Evolutionary conservation across 768 basidiomycete genomes (phyloP), one percentile per base, ranked within the genome.

Genomic region (Leccinum olivaceopallidum): DNA sequence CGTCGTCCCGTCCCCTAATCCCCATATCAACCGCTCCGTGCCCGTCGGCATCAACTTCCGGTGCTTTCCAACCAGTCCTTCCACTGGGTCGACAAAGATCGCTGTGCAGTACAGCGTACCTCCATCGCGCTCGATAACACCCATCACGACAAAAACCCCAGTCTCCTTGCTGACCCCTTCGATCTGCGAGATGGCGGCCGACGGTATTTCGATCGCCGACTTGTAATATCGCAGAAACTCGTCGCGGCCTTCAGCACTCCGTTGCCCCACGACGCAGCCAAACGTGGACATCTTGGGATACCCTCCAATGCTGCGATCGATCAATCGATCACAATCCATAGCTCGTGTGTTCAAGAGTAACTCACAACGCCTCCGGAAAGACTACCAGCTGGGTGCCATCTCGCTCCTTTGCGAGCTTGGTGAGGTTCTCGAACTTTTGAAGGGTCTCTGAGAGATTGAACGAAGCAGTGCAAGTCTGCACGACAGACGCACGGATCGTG

Each of bases 1-100:
- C 1, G 84, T 84, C 10, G 76, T 76, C 9, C 79, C 81, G 60
- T 85, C 80, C 1, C 87, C 86, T 60, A 78, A 78, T 4, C 85
- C 85, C 87, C 87, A 89, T 36, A 88, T 79, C 14, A 85, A 67
- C 26, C 85, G 75, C 66, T 89, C 88, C 55, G 75, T 63, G 0
- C 77, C 87, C 8, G 88, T 89, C 3, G 87, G 87, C 65, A 85
- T 74, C 24, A 88, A 66, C 73, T 88, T 88, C 16, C 87, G 79
- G 67, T 87, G 84, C 67, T 86, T 86, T 39, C 77, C 84, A n/a
- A 87, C 68, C 28, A 80, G 76, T 47, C 86, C 86, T 48, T 78
- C 64, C 18, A 63, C 60, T 0, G 86, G 84, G 64, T 83, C 79
- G 24, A 86, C 77, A 68, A 85, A 86, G 86, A 47, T 74, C 9